phyloP scores from a whole-genome alignment of 805 yeast species.

The Komagataella phaffii region DNA sequence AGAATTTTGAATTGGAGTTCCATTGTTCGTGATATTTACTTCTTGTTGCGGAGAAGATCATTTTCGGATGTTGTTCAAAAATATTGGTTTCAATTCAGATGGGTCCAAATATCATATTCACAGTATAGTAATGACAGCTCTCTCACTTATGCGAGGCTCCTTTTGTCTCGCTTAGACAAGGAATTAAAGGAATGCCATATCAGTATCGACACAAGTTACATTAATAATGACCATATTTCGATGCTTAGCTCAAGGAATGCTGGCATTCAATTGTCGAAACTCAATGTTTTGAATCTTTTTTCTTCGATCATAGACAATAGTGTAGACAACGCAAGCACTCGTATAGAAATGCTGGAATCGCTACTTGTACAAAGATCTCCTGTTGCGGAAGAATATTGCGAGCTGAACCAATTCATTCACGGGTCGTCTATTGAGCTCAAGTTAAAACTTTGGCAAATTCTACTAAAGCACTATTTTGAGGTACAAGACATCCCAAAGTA shows the following conservation, averaged over 20 bases:
- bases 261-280: conserved; percentile 51
- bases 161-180: conserved; percentile 12
- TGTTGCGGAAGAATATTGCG: conserved; percentile 8
- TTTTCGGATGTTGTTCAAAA: neutral
- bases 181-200: conserved; percentile 6
- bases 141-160: conserved; percentile 14
- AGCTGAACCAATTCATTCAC: conserved; percentile 49
- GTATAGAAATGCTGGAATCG: neutral
- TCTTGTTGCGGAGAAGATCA: neutral
- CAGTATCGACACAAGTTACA: conserved; percentile 24
- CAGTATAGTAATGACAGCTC: conserved; percentile 26
- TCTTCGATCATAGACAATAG: conserved; percentile 19
- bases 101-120: conserved; percentile 32
- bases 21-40: neutral
- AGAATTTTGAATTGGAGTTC: neutral
- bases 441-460: conserved; percentile 62
- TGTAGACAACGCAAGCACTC: neutral
- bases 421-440: conserved; percentile 53
- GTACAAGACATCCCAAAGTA: conserved; percentile 19
- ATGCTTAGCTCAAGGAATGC: conserved; percentile 35
- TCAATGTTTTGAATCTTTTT: conserved; percentile 56
- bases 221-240: conserved; percentile 51
- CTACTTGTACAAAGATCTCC: neutral
- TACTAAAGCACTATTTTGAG: conserved; percentile 41
- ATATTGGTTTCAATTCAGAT: conserved; percentile 21